Percentiles rank a stretch among this genome's conserved stretches.
Evolutionary conservation across 2,329 filamentous ascomycete genomes (phyloP).

Genomic region (Fusarium sp.): DNA sequence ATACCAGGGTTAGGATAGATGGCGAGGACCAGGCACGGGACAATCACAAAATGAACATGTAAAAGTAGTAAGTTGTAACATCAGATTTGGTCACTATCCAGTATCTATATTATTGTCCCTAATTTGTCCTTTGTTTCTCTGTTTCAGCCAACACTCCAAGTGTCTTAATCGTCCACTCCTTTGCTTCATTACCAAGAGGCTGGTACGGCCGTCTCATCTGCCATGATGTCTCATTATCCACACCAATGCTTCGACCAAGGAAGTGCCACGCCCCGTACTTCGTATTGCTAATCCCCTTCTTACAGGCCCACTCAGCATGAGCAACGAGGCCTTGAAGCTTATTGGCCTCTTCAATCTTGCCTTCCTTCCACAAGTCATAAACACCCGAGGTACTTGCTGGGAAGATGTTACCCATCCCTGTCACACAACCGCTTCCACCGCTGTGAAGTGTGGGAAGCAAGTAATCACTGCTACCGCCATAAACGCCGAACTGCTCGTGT

Average conservation of each 20-base stretch:
- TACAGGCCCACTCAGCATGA: constrained; percentile 65
- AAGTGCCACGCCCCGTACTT: constrained; percentile 64
- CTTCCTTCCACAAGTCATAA: constrained; percentile 59
- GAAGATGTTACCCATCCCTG: constrained; percentile 63
- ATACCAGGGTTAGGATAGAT: no score
- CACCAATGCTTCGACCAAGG: constrained; percentile 56
- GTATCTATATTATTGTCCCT: fast-evolving
- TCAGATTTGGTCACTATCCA: no score
- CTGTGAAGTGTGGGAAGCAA: constrained; percentile 58
- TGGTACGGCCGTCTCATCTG: constrained; percentile 61
- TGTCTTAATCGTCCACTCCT: constrained; percentile 61
- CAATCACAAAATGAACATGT: not conserved
- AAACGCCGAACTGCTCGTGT: constrained; percentile 59
- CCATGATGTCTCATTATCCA: constrained; percentile 55
- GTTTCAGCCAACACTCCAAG: constrained; percentile 55
- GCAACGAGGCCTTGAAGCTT: constrained; percentile 60
- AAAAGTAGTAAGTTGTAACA: no score
- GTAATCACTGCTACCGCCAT: constrained; percentile 62
- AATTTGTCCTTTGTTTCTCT: constrained; percentile 45
- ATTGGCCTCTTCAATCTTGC: constrained; percentile 56
- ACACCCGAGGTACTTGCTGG: constrained; percentile 59
- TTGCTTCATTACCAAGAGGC: constrained; percentile 54
- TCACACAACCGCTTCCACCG: constrained; percentile 61
- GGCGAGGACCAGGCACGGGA: no score
- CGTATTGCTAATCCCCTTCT: constrained; percentile 62